phyloP scores from a whole-genome alignment of 2,329 filamentous ascomycete genomes.

The Aspergillus quadricinctus region DNA sequence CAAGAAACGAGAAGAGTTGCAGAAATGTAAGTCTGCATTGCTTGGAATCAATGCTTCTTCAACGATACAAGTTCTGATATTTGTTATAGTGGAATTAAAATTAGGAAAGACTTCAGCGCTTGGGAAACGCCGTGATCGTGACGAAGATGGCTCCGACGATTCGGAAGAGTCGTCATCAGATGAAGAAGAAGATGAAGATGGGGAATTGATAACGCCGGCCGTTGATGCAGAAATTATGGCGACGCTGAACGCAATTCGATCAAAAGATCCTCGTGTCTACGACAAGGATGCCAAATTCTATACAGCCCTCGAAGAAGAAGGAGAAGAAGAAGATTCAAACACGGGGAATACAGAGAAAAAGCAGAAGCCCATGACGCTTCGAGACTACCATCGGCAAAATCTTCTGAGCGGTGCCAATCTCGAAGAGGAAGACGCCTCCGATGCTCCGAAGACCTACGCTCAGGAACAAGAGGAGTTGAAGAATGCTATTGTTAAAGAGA shows the following conservation, averaged over 20 bases:
- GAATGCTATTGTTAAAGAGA: constrained; percentile 70
- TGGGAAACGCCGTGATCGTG: constrained; percentile 34
- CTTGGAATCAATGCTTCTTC: background rate
- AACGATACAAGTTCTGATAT: background rate
- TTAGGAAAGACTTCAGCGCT: constrained; percentile 51
- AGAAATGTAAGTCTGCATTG: constrained; percentile 39
- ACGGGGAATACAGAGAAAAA: constrained; percentile 50
- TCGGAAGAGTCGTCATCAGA: constrained; percentile 65
- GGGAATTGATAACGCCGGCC: constrained; percentile 76
- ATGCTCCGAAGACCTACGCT: constrained; percentile 65
- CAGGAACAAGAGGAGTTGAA: constrained; percentile 86
- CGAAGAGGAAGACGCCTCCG: constrained; percentile 45
- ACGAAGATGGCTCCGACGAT: constrained; percentile 47
- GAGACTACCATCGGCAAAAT: constrained; percentile 89
- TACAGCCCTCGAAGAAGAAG: constrained; percentile 46
- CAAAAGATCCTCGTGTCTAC: constrained; percentile 88
- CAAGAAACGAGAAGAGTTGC: constrained; percentile 88
- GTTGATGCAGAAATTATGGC: constrained; percentile 84
- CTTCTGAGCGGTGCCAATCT: constrained; percentile 69
- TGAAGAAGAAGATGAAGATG: constrained; percentile 86
- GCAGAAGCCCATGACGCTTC: constrained; percentile 79
- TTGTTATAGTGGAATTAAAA: constrained; percentile 77
- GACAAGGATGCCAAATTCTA: constrained; percentile 78
- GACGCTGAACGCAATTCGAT: constrained; percentile 80
- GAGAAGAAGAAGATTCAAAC: constrained; percentile 52